Base-by-base conservation (phyloP, 495 filamentous ascomycete species). In the Mytilinidion resinicola region DNA sequence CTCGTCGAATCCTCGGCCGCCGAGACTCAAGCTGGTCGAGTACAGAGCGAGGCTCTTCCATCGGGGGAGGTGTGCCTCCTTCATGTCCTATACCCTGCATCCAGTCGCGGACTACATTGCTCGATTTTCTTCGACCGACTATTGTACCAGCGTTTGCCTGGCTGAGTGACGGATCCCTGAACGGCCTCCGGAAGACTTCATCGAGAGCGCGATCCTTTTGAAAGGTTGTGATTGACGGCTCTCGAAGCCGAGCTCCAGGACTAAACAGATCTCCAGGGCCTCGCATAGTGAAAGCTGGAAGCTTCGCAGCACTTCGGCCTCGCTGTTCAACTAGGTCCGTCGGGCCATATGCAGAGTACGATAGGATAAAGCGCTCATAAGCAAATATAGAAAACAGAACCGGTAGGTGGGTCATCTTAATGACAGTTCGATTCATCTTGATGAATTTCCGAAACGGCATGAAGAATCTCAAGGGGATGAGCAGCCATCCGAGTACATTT, bases 141-240 rank as follows among this genome's bases (percentile, higher is more conserved):
- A 41, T 47, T 33, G 63, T 61, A 1, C 59, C 44, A 51, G 79
- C 76, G 8, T 78, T 76, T 4, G 76, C 82, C 14, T 70, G 67
- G 21, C 73, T 73, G 15, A 73, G 44, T 6, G 72, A 74, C 21
- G 74, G 72, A 44, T 75, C 77, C 19, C 65, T 65, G 56, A 79
- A 85, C 9, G 83, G 81, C 25, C 75, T 74, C 54, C 89, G 80
- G 69, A 97, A 97, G 0, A 97, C 90, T 63, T 95, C 91, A 20
- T 95, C 92, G n/a, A 97, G 73, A 9, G 88, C 91, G 41, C 83
- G 84, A 61, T 96, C 91, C 67, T 96, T 93, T 56, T 91, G 88
- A 65, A 83, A 90, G 0, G 88, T 91, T 33, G 86, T 80, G 43
- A 93, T 80, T 0, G 89, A 95, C 48, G 89, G 89, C 67, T 93